Conservation (phyloP, 192 early-diverging fungal species). For the Kickxella alabastrina region DNA sequence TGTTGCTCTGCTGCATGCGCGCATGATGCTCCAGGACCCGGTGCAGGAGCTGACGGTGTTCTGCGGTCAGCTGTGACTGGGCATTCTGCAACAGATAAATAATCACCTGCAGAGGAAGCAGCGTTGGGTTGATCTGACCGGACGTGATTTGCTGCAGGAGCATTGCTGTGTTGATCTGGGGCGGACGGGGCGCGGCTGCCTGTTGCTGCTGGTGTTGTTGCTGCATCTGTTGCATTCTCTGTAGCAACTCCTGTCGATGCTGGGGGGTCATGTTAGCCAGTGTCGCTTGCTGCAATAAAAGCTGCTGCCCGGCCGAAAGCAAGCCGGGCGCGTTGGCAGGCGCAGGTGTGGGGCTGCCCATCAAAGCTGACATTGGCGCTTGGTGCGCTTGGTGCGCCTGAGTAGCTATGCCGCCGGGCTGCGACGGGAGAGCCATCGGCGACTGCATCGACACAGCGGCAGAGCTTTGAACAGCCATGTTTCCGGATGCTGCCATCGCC, state of each 20-base stretch:
- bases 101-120: conserved; percentile 27
- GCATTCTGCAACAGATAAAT: conserved; percentile 22
- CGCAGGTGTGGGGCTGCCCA: background rate
- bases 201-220: conserved; percentile 14
- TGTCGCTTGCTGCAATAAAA: background rate
- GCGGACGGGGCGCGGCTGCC: conserved; percentile 11
- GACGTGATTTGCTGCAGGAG: conserved; percentile 35
- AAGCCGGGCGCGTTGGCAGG: background rate
- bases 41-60: conserved; percentile 21
- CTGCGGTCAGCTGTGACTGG: conserved; percentile 20
- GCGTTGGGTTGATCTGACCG: conserved; percentile 18
- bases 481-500: background rate
- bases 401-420: background rate
- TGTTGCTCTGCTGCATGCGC: conserved; percentile 6
- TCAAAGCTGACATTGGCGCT: background rate
- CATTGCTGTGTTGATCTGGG: conserved; percentile 22
- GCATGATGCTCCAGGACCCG: conserved; percentile 18
- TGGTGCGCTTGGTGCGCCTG: background rate
- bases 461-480: too few relatives aligned
- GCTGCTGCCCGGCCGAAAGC: conserved; percentile 1
- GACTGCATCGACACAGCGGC: too few relatives aligned
- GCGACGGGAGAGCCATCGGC: conserved; percentile 1
- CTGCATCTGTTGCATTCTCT: conserved; percentile 17
- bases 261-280: conserved; percentile 3
- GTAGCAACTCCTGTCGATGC: conserved; percentile 12